These are phyloP conservation scores for Papiliotrema fonsecae DNA, from an alignment of 1,284 basidiomycete genomes.

Conservation along the genomic window DNA sequence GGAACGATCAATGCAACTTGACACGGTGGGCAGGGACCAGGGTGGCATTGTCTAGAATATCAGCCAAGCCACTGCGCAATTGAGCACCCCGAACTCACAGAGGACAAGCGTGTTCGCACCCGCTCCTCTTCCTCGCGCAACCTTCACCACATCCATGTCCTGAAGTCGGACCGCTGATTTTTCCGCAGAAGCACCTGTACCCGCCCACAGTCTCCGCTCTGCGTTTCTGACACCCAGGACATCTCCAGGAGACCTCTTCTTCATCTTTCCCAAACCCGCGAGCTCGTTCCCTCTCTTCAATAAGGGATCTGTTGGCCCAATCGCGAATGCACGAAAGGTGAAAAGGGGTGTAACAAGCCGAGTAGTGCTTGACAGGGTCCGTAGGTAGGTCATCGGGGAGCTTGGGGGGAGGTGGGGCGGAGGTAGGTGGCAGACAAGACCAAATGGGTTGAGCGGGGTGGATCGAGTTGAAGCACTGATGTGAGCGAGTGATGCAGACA, in stretches of 20 bases:
- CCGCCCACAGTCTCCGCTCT: constrained; percentile 60
- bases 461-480: constrained; percentile 46
- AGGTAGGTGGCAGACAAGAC: constrained; percentile 42
- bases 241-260: constrained; percentile 64
- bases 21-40: constrained; percentile 73
- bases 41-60: constrained; percentile 55
- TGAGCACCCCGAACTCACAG: constrained; percentile 38
- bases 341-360: constrained; percentile 48
- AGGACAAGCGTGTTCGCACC: constrained; percentile 66
- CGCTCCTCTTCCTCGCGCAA: constrained; percentile 61
- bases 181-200: constrained; percentile 82
- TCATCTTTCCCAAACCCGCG: constrained; percentile 51
- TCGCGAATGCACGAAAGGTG: constrained; percentile 59
- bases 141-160: constrained; percentile 78
- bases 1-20: constrained; percentile 54
- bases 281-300: constrained; percentile 51
- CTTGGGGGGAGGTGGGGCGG: constrained; percentile 11
- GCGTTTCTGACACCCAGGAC: constrained; percentile 79
- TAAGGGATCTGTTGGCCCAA: constrained; percentile 69
- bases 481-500: background rate
- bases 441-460: constrained; percentile 43
- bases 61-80: background rate
- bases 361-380: constrained; percentile 43
- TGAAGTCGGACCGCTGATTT: constrained; percentile 61
- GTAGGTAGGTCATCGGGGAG: constrained; percentile 60